Evolutionary conservation across 805 yeast genomes (phyloP).

Genomic region (Zygosaccharomyces rouxii): DNA sequence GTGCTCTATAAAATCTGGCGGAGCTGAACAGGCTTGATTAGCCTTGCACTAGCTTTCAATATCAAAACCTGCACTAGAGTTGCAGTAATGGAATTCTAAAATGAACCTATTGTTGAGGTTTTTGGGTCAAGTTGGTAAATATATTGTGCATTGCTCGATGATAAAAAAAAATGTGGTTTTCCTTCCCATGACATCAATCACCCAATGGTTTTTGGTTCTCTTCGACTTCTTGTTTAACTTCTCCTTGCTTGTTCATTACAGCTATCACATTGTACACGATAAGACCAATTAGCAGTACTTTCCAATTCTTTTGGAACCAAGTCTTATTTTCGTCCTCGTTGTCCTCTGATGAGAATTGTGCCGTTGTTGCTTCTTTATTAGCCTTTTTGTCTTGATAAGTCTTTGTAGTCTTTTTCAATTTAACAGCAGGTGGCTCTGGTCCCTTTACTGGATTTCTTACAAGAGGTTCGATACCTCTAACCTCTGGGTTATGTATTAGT

Average conservation of each 20-base stretch:
- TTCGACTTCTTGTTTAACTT: slow-evolving; percentile 5
- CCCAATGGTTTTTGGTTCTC: background rate
- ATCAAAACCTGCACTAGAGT: too few relatives aligned
- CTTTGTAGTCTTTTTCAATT: slow-evolving; percentile 29
- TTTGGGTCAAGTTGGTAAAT: too few relatives aligned
- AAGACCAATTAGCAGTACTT: slow-evolving; percentile 25
- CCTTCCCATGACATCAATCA: background rate
- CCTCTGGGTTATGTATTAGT: slow-evolving; percentile 14
- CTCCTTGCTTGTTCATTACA: slow-evolving; percentile 7
- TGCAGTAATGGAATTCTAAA: too few relatives aligned
- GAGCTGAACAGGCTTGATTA: too few relatives aligned
- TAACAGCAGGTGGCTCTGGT: slow-evolving; percentile 21
- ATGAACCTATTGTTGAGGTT: too few relatives aligned
- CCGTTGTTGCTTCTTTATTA: slow-evolving; percentile 15
- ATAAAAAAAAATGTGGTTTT: background rate
- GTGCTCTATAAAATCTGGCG: too few relatives aligned
- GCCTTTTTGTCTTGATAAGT: slow-evolving; percentile 32
- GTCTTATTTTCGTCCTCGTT: slow-evolving; percentile 18
- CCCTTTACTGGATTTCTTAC: slow-evolving; percentile 18
- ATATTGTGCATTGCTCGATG: too few relatives aligned
- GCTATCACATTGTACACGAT: slow-evolving; percentile 19
- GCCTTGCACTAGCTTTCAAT: too few relatives aligned
- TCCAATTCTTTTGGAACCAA: slow-evolving; percentile 34
- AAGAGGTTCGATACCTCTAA: slow-evolving; percentile 18
- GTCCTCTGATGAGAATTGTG: slow-evolving; percentile 22